These are phyloP conservation scores for Talaromyces proteolyticus DNA, from an alignment of 495 filamentous ascomycete genomes.

Conservation along the genomic window DNA sequence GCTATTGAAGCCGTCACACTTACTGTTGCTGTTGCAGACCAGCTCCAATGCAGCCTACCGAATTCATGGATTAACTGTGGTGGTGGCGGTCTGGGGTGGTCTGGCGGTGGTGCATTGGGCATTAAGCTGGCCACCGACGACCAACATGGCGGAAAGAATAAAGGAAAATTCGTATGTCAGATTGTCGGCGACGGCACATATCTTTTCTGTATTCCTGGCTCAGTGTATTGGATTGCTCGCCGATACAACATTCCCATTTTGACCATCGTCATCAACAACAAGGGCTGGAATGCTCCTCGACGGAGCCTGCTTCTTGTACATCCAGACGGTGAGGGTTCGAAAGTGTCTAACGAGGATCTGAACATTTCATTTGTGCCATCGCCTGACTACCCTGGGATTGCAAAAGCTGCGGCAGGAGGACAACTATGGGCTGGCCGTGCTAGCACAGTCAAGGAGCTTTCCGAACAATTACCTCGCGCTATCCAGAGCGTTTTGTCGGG, in stretches of 20 bases:
- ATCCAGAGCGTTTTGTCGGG: slow-evolving; percentile 63
- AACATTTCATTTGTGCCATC: slow-evolving; percentile 84
- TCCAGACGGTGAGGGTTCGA: slow-evolving; percentile 71
- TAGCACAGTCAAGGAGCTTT: slow-evolving; percentile 55
- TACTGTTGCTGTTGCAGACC: slow-evolving; percentile 71
- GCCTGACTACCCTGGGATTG: slow-evolving; percentile 89
- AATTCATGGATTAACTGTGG: slow-evolving; percentile 92
- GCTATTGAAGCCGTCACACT: slow-evolving; percentile 87
- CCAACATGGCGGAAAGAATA: slow-evolving; percentile 49
- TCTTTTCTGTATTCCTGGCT: slow-evolving; percentile 82
- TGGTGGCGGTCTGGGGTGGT: slow-evolving; percentile 91
- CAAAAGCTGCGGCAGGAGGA: slow-evolving; percentile 80
- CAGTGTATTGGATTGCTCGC: slow-evolving; percentile 86
- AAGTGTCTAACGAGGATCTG: slow-evolving; percentile 75
- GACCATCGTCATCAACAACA: slow-evolving; percentile 91
- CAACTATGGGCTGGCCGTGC: slow-evolving; percentile 66
- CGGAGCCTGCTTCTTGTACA: slow-evolving; percentile 75
- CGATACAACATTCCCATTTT: slow-evolving; percentile 85
- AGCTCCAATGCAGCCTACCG: slow-evolving; percentile 67
- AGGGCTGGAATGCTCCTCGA: slow-evolving; percentile 86
- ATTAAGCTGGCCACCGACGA: slow-evolving; percentile 78
- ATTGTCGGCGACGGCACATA: slow-evolving; percentile 92
- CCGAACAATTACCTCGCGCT: slow-evolving; percentile 54
- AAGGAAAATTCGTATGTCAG: slow-evolving; percentile 83
- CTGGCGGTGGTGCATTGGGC: slow-evolving; percentile 81